These are phyloP conservation scores for Otatea glauca DNA, from an alignment of 176 grass and related monocot genomes.

Conservation along the genomic window DNA sequence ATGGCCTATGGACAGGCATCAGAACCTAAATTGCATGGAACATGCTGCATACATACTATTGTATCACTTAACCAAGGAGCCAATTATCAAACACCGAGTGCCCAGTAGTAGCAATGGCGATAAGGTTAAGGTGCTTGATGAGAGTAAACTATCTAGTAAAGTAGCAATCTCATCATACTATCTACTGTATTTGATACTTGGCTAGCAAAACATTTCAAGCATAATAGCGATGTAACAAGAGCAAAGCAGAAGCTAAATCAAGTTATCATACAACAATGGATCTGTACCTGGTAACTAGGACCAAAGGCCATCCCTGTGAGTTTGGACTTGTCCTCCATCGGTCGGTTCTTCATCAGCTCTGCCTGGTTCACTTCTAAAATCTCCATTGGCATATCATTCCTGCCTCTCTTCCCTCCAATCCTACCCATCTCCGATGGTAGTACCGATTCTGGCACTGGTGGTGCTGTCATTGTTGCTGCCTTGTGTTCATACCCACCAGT, in stretches of 20 bases:
- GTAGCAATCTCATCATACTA: neutral
- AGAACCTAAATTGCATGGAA: slow-evolving; percentile 7
- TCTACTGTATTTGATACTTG: slow-evolving; percentile 13
- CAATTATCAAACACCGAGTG: neutral
- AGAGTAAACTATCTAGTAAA: neutral
- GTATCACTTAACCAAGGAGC: neutral
- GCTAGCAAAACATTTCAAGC: slow-evolving; percentile 8
- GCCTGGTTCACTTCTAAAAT: slow-evolving; percentile 90
- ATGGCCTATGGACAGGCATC: neutral
- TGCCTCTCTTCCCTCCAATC: slow-evolving; percentile 81
- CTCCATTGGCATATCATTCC: slow-evolving; percentile 67
- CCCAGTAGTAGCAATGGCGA: neutral
- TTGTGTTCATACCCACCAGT: slow-evolving; percentile 40
- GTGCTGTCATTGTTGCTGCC: neutral
- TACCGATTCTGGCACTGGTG: slow-evolving; percentile 36
- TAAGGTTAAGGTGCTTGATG: neutral
- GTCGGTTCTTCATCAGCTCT: slow-evolving; percentile 91
- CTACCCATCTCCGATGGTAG: slow-evolving; percentile 54
- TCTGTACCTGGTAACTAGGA: slow-evolving; percentile 82
- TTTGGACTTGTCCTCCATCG: slow-evolving; percentile 79
- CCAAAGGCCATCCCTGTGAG: slow-evolving; percentile 91
- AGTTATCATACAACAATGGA: slow-evolving; percentile 3
- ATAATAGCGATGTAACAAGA: neutral
- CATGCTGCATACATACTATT: neutral
- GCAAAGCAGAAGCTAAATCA: neutral